Evolutionary conservation across 1,284 basidiomycete genomes (phyloP).

Genomic region (Xerocomus alliaceus): DNA sequence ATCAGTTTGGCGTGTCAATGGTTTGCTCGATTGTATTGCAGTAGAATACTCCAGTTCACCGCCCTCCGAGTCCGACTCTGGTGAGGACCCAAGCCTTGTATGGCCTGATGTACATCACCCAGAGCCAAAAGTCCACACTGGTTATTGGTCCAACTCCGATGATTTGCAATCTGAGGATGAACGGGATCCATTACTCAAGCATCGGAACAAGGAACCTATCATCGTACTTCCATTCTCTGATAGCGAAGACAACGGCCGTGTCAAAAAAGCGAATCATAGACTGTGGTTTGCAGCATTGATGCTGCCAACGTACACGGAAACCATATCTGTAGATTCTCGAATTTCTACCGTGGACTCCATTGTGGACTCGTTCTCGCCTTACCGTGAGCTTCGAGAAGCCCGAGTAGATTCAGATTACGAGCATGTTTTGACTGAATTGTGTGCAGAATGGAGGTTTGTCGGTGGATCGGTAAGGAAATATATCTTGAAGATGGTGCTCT

Average conservation of each 20-base stretch:
- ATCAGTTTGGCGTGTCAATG: neutral
- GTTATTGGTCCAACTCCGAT: slow-evolving; percentile 40
- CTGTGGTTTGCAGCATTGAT: slow-evolving; percentile 37
- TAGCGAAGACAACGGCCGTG: slow-evolving; percentile 6
- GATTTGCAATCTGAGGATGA: slow-evolving; percentile 25
- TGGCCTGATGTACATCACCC: slow-evolving; percentile 20
- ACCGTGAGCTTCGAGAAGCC: slow-evolving; percentile 57
- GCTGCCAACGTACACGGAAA: slow-evolving; percentile 50
- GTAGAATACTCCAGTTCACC: slow-evolving; percentile 20
- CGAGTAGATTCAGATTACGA: slow-evolving; percentile 56
- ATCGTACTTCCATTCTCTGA: slow-evolving; percentile 16
- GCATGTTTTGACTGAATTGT: slow-evolving; percentile 41
- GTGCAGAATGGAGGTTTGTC: slow-evolving; percentile 59
- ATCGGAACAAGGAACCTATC: neutral
- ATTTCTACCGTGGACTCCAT: slow-evolving; percentile 47
- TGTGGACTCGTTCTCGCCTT: slow-evolving; percentile 60
- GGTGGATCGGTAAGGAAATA: slow-evolving; percentile 46
- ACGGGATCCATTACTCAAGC: slow-evolving; percentile 22
- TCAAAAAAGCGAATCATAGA: slow-evolving; percentile 1
- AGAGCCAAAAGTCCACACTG: slow-evolving; percentile 23
- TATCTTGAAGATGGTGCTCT: neutral
- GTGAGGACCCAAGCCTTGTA: slow-evolving; percentile 7
- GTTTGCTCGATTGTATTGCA: neutral
- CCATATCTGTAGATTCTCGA: slow-evolving; percentile 39
- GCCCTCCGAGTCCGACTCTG: slow-evolving; percentile 15